Percentiles rank a stretch among this genome's conserved stretches.
These are phyloP conservation scores for Lipomyces yamanashiensis DNA, from an alignment of 805 yeast genomes.

Conservation along the genomic window DNA sequence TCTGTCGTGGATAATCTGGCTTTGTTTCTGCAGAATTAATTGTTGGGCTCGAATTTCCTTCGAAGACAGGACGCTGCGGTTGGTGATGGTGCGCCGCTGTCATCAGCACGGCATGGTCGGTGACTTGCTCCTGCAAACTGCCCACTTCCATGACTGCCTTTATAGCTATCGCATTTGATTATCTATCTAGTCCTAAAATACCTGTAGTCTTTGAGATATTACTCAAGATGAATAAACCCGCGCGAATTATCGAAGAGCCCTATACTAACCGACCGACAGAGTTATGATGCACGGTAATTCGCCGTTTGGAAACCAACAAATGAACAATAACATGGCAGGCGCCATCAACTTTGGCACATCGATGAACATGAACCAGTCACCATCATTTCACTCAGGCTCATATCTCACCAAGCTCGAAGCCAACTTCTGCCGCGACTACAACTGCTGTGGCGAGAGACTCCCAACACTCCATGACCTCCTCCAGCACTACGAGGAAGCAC, in stretches of 20 bases:
- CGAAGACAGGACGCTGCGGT: too few relatives aligned
- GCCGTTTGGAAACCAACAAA: slow-evolving; percentile 24
- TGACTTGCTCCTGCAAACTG: too few relatives aligned
- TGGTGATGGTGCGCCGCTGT: too few relatives aligned
- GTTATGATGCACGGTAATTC: slow-evolving; percentile 21
- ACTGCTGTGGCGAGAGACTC: slow-evolving; percentile 90
- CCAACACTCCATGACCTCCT: slow-evolving; percentile 93
- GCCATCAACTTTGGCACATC: slow-evolving; percentile 33
- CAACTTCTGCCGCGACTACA: slow-evolving; percentile 93
- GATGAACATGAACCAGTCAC: slow-evolving; percentile 62
- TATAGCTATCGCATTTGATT: too few relatives aligned
- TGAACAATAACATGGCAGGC: slow-evolving; percentile 12
- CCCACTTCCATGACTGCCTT: too few relatives aligned
- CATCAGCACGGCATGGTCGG: too few relatives aligned
- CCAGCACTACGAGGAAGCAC: slow-evolving; percentile 95
- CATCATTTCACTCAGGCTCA: slow-evolving; percentile 62
- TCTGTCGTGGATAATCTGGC: too few relatives aligned
- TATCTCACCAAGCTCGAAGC: slow-evolving; percentile 93
- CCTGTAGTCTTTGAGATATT: too few relatives aligned
- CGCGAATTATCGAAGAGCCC: background rate
- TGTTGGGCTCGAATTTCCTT: too few relatives aligned
- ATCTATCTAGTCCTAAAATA: too few relatives aligned
- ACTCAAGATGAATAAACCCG: too few relatives aligned
- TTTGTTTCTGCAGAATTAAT: too few relatives aligned
- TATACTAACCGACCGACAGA: slow-evolving; percentile 3